phyloP scores from a whole-genome alignment of 2,329 filamentous ascomycete genomes.

The Colletotrichum sp. region DNA sequence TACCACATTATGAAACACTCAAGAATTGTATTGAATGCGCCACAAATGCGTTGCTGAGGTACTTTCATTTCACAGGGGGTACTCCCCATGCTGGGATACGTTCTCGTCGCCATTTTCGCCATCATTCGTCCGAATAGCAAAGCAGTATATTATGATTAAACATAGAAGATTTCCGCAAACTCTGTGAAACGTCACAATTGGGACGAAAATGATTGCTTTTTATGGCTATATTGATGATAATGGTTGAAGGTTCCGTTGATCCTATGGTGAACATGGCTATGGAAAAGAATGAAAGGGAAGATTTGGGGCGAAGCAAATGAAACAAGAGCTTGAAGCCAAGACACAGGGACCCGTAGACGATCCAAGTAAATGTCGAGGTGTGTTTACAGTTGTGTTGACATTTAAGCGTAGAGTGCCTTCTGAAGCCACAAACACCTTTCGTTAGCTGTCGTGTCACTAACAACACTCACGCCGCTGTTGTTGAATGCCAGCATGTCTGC shows the following conservation, averaged over 20 bases:
- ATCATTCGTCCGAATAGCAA: not conserved
- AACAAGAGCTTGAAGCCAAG: not conserved
- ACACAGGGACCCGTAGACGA: not conserved
- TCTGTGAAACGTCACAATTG: not conserved
- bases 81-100: not conserved
- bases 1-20: not conserved
- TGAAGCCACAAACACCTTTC: slow-evolving; percentile 32
- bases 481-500: not conserved
- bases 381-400: not conserved
- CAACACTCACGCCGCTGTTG: slow-evolving; percentile 1
- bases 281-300: not conserved
- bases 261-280: not conserved
- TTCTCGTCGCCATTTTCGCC: not conserved
- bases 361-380: not conserved
- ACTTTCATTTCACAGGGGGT: not conserved
- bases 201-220: not conserved
- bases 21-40: not conserved
- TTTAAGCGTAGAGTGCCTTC: not conserved
- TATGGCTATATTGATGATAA: not conserved
- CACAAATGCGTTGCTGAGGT: not conserved
- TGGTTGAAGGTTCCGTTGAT: not conserved
- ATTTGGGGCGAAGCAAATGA: not conserved
- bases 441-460: slow-evolving; percentile 23
- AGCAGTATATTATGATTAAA: not conserved
- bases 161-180: fast-evolving